Evolutionary conservation across 1,284 basidiomycete genomes (phyloP).

Genomic region (Papiliotrema flavescens): DNA sequence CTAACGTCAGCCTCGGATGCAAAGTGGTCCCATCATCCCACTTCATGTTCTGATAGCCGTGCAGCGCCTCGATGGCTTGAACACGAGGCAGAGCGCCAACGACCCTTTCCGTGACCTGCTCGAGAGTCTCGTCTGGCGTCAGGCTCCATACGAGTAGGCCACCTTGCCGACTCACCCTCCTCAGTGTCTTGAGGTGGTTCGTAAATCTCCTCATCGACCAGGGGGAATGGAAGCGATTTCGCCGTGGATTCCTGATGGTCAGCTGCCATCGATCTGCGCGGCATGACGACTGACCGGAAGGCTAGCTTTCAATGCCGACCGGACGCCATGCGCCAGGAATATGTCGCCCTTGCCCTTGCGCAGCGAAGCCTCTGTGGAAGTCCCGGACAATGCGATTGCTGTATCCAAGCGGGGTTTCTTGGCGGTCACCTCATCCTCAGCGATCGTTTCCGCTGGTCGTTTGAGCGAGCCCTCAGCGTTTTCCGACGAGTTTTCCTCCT

Average conservation of each 20-base stretch:
- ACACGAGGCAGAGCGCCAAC: conserved; percentile 37
- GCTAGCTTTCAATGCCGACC: conserved; percentile 22
- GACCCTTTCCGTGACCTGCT: conserved; percentile 39
- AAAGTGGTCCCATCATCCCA: conserved; percentile 13
- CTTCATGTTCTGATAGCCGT: conserved; percentile 46
- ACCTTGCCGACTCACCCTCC: conserved; percentile 13
- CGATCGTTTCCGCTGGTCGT: background rate
- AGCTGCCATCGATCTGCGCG: background rate
- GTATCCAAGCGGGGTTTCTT: background rate
- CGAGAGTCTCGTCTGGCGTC: conserved; percentile 37
- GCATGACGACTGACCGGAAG: conserved; percentile 23
- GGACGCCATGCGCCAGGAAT: conserved; percentile 39
- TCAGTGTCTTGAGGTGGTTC: conserved; percentile 42
- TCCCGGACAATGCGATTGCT: background rate
- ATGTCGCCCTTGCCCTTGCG: conserved; percentile 36
- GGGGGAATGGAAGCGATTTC: conserved; percentile 38
- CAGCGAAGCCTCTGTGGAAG: background rate
- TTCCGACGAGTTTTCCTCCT: background rate
- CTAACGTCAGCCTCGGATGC: conserved; percentile 9
- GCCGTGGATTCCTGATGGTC: conserved; percentile 14
- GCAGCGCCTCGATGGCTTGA: conserved; percentile 47
- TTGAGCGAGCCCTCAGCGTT: background rate
- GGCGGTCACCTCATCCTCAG: background rate
- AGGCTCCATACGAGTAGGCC: background rate
- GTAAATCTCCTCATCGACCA: conserved; percentile 45